phyloP scores from a whole-genome alignment of 192 early-diverging fungal genomes.

The Neocallimastix lanati region DNA sequence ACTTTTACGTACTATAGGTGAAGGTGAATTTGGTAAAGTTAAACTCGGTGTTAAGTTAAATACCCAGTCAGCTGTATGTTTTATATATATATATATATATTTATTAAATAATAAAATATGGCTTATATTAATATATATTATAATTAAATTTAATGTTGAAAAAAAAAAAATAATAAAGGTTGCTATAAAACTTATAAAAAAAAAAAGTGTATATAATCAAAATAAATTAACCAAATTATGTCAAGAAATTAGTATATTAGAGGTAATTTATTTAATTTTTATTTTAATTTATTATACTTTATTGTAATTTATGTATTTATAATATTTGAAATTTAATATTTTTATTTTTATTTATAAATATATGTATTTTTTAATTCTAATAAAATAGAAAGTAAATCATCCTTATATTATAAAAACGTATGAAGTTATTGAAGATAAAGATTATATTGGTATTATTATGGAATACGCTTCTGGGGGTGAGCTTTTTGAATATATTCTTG shows the following conservation, averaged over 20 bases:
- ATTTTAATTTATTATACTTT: too few species aligned
- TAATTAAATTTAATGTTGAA: too few species aligned
- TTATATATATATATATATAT: too few species aligned
- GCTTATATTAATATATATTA: too few species aligned
- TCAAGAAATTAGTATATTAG: conserved; percentile 82
- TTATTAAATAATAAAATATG: too few species aligned
- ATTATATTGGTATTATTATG: conserved; percentile 92
- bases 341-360: too few species aligned
- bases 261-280: too few species aligned
- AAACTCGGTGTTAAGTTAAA: conserved; percentile 1
- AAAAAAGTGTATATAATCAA: conserved; percentile 67
- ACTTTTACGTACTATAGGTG: conserved; percentile 2
- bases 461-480: conserved; percentile 94
- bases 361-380: too few species aligned
- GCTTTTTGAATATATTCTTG: conserved; percentile 92
- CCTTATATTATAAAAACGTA: conserved; percentile 78
- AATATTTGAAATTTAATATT: too few species aligned
- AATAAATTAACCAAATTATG: conserved; percentile 75
- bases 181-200: conserved; percentile 89
- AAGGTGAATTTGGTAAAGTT: conserved; percentile 8
- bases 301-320: too few species aligned
- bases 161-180: too few species aligned
- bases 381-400: conserved; percentile 65
- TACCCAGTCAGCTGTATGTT: background rate
- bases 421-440: conserved; percentile 90